Conservation (phyloP, 331 rosid species). For the Rhamnella rubrinervis region DNA sequence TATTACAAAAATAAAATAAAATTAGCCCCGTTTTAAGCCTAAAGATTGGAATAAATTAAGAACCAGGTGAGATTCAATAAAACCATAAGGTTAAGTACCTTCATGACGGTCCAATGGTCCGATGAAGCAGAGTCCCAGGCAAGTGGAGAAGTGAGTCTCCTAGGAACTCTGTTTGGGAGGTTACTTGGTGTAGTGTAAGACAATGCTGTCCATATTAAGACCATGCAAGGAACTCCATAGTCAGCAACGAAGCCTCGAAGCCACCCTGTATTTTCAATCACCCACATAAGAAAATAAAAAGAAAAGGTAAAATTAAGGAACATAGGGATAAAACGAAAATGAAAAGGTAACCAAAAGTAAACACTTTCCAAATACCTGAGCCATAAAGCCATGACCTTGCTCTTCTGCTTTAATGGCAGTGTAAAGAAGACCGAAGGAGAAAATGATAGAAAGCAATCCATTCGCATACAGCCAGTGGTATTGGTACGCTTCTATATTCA, state of each 20-base stretch:
- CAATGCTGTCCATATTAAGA: slow-evolving; percentile 70
- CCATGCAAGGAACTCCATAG: slow-evolving; percentile 82
- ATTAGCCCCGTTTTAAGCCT: no score
- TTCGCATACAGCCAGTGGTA: slow-evolving; percentile 69
- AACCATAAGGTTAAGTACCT: slow-evolving; percentile 27
- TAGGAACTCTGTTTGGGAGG: slow-evolving; percentile 68
- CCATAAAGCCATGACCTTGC: slow-evolving; percentile 87
- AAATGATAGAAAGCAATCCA: slow-evolving; percentile 76
- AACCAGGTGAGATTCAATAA: neutral
- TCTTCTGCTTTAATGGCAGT: slow-evolving; percentile 63
- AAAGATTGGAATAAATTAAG: no score
- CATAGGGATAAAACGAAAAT: no score
- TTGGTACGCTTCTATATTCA: slow-evolving; percentile 37
- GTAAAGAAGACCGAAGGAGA: slow-evolving; percentile 54
- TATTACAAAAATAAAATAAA: no score
- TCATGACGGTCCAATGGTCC: slow-evolving; percentile 82
- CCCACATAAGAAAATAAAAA: slow-evolving; percentile 14
- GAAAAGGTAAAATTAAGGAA: neutral
- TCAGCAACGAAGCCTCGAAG: slow-evolving; percentile 64
- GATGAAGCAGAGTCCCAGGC: slow-evolving; percentile 75
- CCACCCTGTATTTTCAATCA: slow-evolving; percentile 42
- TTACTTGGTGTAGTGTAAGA: slow-evolving; percentile 54
- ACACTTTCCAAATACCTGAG: slow-evolving; percentile 38
- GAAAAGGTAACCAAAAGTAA: slow-evolving; percentile 7
- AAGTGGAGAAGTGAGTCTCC: slow-evolving; percentile 70